Percentiles rank a stretch among this genome's conserved stretches.
phyloP scores from a whole-genome alignment of 1,284 basidiomycete genomes.

The Leccinum holopus region DNA sequence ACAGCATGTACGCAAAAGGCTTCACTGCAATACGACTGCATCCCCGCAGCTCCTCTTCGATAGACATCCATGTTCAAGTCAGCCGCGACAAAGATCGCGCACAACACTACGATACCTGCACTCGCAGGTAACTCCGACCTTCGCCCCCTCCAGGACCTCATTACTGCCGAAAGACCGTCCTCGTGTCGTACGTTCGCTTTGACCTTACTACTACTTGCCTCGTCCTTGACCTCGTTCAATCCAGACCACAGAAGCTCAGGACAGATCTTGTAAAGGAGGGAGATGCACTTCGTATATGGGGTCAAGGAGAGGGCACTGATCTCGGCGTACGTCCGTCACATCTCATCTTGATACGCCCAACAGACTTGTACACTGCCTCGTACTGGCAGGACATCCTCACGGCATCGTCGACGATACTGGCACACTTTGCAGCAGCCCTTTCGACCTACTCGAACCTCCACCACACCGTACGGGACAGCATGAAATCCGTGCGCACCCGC shows the following conservation, averaged over 20 bases:
- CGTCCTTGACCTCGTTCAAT: not conserved
- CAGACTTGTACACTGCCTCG: not conserved
- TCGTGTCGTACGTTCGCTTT: constrained; percentile 58
- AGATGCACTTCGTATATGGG: constrained; percentile 78
- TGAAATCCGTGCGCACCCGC: constrained; percentile 78
- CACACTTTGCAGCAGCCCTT: constrained; percentile 70
- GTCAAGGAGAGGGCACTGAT: constrained; percentile 85
- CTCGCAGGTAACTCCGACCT: constrained; percentile 83
- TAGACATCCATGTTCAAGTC: constrained; percentile 62
- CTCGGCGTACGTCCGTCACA: constrained; percentile 55
- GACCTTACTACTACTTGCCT: not conserved
- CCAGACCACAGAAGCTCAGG: constrained; percentile 64
- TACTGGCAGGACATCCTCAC: constrained; percentile 67
- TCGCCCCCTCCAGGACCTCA: constrained; percentile 82
- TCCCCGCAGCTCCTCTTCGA: not conserved
- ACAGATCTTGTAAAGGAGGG: constrained; percentile 70
- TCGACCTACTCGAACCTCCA: constrained; percentile 75
- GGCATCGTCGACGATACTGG: constrained; percentile 70
- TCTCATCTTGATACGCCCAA: not conserved
- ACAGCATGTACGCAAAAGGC: not conserved
- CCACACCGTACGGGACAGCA: constrained; percentile 68
- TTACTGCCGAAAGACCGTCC: constrained; percentile 81
- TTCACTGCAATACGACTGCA: not conserved
- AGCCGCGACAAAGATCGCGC: constrained; percentile 77
- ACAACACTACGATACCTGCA: constrained; percentile 78